phyloP scores from a whole-genome alignment of 2,329 filamentous ascomycete species.

The Botryotinia narcissicola region DNA sequence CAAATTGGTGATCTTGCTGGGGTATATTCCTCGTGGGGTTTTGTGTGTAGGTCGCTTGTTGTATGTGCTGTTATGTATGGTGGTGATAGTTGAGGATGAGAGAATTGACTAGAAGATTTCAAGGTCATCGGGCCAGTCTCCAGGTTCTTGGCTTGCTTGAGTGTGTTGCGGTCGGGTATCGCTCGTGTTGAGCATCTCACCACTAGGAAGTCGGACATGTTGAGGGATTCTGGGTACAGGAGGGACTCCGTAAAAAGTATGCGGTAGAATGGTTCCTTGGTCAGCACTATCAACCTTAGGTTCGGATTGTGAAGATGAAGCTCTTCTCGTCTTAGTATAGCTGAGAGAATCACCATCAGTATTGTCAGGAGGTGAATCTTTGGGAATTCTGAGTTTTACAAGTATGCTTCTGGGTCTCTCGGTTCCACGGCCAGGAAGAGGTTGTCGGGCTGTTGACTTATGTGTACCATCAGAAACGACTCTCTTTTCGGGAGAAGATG shows the following conservation, averaged over 20 bases:
- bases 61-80: background rate
- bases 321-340: conserved; percentile 23
- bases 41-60: background rate
- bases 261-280: background rate
- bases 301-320: conserved; percentile 23
- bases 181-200: conserved; percentile 9
- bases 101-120: conserved; percentile 14
- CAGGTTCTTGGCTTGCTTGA: background rate
- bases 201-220: conserved; percentile 26
- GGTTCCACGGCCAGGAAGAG: conserved; percentile 28
- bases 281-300: background rate
- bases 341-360: conserved; percentile 24
- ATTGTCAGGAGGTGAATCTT: conserved; percentile 25
- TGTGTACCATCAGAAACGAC: conserved; percentile 5
- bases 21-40: background rate
- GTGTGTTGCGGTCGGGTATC: background rate
- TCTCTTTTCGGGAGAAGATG: conserved; percentile 12
- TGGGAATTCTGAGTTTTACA: conserved; percentile 20
- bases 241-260: conserved; percentile 24
- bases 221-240: conserved; percentile 34
- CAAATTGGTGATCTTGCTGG: conserved; percentile 3
- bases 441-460: conserved; percentile 8
- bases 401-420: conserved; percentile 19
- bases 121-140: conserved; percentile 21
- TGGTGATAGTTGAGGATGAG: background rate